These are phyloP conservation scores for Paraconiothyrium brasiliense DNA, from an alignment of 2,329 filamentous ascomycete genomes.

Conservation along the genomic window DNA sequence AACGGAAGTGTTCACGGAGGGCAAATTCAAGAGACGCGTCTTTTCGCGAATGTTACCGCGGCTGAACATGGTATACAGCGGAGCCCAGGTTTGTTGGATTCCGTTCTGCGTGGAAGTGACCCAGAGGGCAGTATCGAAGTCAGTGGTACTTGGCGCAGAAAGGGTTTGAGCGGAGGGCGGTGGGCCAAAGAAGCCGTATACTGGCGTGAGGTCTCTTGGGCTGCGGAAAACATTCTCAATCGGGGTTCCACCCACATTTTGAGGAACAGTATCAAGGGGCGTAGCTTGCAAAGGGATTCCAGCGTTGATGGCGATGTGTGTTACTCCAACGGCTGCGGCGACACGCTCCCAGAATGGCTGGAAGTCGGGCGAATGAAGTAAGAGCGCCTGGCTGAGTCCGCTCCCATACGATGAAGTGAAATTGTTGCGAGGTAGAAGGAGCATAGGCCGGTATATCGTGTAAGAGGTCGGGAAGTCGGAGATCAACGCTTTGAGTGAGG, in stretches of 20 bases:
- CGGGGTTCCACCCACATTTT: not conserved
- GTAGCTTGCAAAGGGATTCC: conserved; percentile 58
- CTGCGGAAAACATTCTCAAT: conserved; percentile 74
- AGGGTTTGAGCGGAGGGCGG: conserved; percentile 28
- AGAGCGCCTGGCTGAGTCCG: conserved; percentile 36
- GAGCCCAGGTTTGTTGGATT: conserved; percentile 86
- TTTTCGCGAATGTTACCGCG: conserved; percentile 92
- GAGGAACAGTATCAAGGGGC: not conserved
- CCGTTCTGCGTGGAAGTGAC: conserved; percentile 77
- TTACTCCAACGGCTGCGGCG: conserved; percentile 54
- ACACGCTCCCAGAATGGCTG: conserved; percentile 38
- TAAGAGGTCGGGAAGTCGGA: conserved; percentile 54
- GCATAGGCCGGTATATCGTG: conserved; percentile 65
- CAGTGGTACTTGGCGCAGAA: conserved; percentile 45
- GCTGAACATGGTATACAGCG: conserved; percentile 92
- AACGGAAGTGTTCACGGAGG: conserved; percentile 39
- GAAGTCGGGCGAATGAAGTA: conserved; percentile 34
- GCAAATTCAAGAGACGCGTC: conserved; percentile 70
- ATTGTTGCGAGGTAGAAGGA: conserved; percentile 63
- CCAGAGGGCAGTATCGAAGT: conserved; percentile 80
- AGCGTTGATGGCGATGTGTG: conserved; percentile 67
- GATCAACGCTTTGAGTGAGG: conserved; percentile 29
- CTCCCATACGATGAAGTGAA: conserved; percentile 51
- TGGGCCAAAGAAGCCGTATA: conserved; percentile 80
- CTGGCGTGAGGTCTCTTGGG: conserved; percentile 73